Evolutionary conservation across 257 asterid species (phyloP), one percentile per base, ranked within the genome.

Genomic region (Nemophila menziesii): DNA sequence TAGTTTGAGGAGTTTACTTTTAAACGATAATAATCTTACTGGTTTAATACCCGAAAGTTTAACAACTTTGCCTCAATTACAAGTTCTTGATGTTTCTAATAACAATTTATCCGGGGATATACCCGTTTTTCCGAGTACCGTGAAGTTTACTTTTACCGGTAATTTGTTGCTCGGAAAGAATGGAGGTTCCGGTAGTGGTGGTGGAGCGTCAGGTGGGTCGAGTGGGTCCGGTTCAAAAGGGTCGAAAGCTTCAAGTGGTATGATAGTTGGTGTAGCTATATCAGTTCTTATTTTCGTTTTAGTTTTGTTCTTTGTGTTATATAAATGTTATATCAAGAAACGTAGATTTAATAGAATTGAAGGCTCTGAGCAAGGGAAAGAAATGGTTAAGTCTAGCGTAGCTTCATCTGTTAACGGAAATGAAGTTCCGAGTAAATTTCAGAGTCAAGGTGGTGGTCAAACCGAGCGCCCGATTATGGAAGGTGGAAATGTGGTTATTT

Each of bases 391-490:
- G 53, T 36, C 73, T 18, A 60, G 42, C 50, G 68, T 59, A 13
- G 38, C 18, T 4, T 66, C 67, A 22, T 68, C 76, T 19, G 58
- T 50, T 1, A 72, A 57, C 57, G 72, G 78, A 20, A 52, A 70
- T 56, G 80, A 80, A 7, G 64, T 22, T 2, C 51, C 74, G 0
- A 75, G 70, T 65, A 92, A 89, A 6, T 44, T 80, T 29, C 80
- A 68, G 56, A 89, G 92, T 70, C 92, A 73, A 54, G 70, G 86
- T 65, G 84, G 95, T 11, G 93, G 78, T 52, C 82, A 72, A 46
- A 66, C 57, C 16, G 92, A 83, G 40, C 72, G 82, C 18, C 86
- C 78, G 1, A 47, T 64, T 55, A 70, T 76, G 20, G 95, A 80
- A 51, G 89, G 92, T 21, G 94, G 94, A 33, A 89, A 80, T 17